Conservation (phyloP, 371 early-diverging fungal species). For the Mucor racemosus region DNA sequence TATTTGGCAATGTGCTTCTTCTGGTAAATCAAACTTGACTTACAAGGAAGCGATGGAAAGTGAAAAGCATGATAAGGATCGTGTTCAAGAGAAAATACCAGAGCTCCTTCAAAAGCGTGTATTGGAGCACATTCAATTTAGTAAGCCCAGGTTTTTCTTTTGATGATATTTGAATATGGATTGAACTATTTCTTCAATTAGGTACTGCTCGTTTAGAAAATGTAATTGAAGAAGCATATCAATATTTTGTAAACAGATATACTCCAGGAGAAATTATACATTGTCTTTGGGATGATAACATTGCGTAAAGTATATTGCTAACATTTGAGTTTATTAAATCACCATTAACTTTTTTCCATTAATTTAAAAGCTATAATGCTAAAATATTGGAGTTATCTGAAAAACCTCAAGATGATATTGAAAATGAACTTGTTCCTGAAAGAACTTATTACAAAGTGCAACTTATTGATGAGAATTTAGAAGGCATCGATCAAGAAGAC, state of each 20-base stretch:
- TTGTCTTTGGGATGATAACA: conserved; percentile 56
- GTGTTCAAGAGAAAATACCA: conserved; percentile 67
- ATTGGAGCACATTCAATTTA: conserved; percentile 70
- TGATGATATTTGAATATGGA: too few species aligned
- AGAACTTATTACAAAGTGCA: conserved; percentile 33
- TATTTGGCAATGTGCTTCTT: conserved; percentile 81
- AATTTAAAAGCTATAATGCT: conserved; percentile 39
- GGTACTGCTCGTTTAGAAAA: conserved; percentile 59
- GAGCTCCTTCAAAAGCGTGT: conserved; percentile 67
- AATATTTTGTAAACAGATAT: conserved; percentile 52
- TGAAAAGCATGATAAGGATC: conserved; percentile 66
- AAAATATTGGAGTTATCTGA: conserved; percentile 31
- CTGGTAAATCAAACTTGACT: conserved; percentile 77
- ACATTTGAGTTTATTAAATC: neutral
- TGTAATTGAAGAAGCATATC: conserved; percentile 58
- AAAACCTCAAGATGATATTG: conserved; percentile 13
- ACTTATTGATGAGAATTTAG: conserved; percentile 40
- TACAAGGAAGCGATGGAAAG: conserved; percentile 80
- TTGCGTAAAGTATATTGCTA: conserved; percentile 30
- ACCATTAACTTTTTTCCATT: neutral
- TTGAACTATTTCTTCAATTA: conserved; percentile 19
- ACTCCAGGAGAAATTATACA: conserved; percentile 52
- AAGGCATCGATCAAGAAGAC: conserved; percentile 43
- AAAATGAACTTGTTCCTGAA: neutral
- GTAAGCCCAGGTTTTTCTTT: conserved; percentile 40